A percentile compares a stretch with the other conserved stretches of the same genome.
Conservation (phyloP, 192 early-diverging fungal species). For the Mycoemilia scoparia region DNA sequence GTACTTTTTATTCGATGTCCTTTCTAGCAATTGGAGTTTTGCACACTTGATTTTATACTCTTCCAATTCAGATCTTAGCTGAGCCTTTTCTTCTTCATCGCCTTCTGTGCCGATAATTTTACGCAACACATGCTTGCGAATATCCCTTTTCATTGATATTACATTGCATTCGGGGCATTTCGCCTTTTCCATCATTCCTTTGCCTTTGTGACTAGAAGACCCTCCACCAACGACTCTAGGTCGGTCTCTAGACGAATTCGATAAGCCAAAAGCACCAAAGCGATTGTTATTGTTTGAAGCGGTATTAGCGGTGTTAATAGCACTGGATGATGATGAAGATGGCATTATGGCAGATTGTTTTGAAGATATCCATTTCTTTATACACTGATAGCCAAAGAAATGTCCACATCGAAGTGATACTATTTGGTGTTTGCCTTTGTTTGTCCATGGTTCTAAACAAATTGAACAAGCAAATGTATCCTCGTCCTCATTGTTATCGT, state of each 20-base stretch:
- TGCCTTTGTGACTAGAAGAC: background rate
- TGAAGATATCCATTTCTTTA: conserved; percentile 18
- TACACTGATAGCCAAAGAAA: conserved; percentile 16
- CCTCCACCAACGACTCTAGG: too few species aligned
- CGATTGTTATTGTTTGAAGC: too few species aligned
- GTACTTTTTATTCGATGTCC: too few species aligned
- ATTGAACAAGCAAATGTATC: conserved; percentile 19
- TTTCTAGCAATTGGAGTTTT: too few species aligned
- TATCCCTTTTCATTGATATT: conserved; percentile 6
- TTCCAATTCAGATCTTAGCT: too few species aligned
- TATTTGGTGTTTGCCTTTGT: conserved; percentile 10
- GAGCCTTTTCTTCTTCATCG: background rate
- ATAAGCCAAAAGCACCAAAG: too few species aligned
- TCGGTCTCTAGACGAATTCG: too few species aligned
- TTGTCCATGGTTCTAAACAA: conserved; percentile 14
- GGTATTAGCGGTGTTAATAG: too few species aligned
- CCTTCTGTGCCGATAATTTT: conserved; percentile 8
- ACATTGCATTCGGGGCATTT: conserved; percentile 22
- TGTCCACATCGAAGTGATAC: conserved; percentile 22
- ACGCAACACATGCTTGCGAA: conserved; percentile 14
- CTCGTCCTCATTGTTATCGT: conserved; percentile 1
- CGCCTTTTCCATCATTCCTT: conserved; percentile 1
- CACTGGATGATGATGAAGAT: too few species aligned
- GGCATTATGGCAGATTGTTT: too few species aligned
- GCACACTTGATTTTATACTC: too few species aligned